phyloP scores from a whole-genome alignment of 306 rosid species.

The Castanea crenata region DNA sequence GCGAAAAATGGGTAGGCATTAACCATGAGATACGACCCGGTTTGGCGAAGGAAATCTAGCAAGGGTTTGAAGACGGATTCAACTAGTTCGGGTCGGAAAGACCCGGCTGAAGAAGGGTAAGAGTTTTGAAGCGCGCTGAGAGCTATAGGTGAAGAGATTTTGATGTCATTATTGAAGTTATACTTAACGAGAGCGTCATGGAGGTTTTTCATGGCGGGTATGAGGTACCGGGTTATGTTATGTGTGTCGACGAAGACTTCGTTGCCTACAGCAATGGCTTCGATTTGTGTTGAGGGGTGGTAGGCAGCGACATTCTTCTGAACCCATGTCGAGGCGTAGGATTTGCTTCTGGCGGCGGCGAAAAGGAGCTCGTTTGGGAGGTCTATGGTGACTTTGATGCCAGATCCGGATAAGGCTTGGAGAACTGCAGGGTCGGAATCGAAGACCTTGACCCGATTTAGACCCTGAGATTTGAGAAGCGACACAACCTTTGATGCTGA shows the following conservation, averaged over 20 bases:
- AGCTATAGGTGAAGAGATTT: slow-evolving; percentile 90
- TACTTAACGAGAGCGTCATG: slow-evolving; percentile 60
- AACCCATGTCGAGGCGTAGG: slow-evolving; percentile 80
- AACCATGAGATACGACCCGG: slow-evolving; percentile 87
- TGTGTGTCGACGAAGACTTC: slow-evolving; percentile 88
- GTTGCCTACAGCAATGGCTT: slow-evolving; percentile 93
- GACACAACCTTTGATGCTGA: slow-evolving; percentile 64
- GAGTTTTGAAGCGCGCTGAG: slow-evolving; percentile 80
- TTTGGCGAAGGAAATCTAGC: slow-evolving; percentile 67
- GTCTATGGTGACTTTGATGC: slow-evolving; percentile 81
- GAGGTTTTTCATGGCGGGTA: slow-evolving; percentile 88
- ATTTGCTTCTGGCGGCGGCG: slow-evolving; percentile 54
- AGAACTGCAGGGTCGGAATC: slow-evolving; percentile 93
- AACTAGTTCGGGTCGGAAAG: slow-evolving; percentile 72
- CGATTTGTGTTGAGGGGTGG: slow-evolving; percentile 77
- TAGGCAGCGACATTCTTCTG: slow-evolving; percentile 66
- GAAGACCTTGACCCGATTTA: slow-evolving; percentile 70
- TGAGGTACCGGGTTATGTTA: slow-evolving; percentile 64
- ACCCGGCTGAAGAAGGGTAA: slow-evolving; percentile 86
- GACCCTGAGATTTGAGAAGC: slow-evolving; percentile 63
- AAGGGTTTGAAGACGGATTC: slow-evolving; percentile 71
- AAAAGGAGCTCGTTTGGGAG: slow-evolving; percentile 83
- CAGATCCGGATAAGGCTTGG: slow-evolving; percentile 60
- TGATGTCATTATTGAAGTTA: slow-evolving; percentile 55
- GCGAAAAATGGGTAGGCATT: slow-evolving; percentile 96